These are phyloP conservation scores for Fallopia convolvulus DNA, from an alignment of 148 eudicot species.

Conservation along the genomic window DNA sequence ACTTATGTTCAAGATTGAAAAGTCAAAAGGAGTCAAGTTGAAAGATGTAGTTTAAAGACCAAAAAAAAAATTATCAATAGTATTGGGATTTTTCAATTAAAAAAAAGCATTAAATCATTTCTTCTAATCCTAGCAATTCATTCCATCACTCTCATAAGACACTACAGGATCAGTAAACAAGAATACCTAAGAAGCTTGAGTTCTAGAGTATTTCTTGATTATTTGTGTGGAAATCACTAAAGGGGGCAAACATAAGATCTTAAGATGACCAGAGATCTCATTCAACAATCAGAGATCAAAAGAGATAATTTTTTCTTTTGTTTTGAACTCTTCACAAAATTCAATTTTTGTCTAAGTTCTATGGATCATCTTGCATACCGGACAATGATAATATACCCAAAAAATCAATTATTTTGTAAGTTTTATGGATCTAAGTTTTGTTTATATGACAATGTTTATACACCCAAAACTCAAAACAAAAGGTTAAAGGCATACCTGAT, in stretches of 20 bases:
- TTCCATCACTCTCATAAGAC: not conserved
- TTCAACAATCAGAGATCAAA: not conserved
- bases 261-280: not conserved
- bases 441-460: not conserved
- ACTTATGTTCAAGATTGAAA: not conserved
- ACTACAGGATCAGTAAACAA: not conserved
- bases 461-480: not conserved
- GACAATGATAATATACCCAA: not conserved
- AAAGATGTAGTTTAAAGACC: too few species aligned
- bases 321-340: not conserved
- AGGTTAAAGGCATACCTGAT: constrained; percentile 26
- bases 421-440: not conserved
- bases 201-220: not conserved
- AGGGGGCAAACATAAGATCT: not conserved
- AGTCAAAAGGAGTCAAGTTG: too few species aligned
- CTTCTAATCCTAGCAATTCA: not conserved
- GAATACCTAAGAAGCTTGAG: not conserved
- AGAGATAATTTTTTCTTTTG: not conserved
- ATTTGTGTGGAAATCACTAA: not conserved
- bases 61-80: not conserved
- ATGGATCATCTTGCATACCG: not conserved
- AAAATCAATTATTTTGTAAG: not conserved
- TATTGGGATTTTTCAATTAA: not conserved
- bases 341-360: not conserved
- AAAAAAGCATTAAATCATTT: not conserved